Conservation (phyloP, 768 basidiomycete species). For the Scleroderma bovista region DNA sequence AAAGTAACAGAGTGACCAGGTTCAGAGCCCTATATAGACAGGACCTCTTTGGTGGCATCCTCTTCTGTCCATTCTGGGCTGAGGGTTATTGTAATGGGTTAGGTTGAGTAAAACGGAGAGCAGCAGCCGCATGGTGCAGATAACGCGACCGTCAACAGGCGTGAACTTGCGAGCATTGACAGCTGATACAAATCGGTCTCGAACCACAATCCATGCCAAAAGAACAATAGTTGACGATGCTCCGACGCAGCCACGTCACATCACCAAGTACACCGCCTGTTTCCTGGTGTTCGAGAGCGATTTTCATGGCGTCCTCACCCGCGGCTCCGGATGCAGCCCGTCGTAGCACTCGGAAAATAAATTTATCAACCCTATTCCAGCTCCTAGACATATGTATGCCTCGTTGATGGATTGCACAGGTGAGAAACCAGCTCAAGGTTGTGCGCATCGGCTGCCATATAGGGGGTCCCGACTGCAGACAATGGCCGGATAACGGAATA, state of each 20-base stretch:
- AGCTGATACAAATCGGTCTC: constrained; percentile 1
- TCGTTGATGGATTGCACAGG: too few relatives aligned
- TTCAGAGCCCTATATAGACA: too few relatives aligned
- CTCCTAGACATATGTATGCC: too few relatives aligned
- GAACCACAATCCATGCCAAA: not conserved
- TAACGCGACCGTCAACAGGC: constrained; percentile 59
- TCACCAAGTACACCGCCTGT: constrained; percentile 79
- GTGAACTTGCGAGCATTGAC: constrained; percentile 83
- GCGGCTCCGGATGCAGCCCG: constrained; percentile 54
- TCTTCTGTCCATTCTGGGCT: constrained; percentile 3
- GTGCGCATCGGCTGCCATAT: too few relatives aligned
- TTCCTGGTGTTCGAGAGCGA: constrained; percentile 28
- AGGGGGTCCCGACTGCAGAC: too few relatives aligned
- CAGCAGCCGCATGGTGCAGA: constrained; percentile 61
- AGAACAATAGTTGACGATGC: constrained; percentile 55
- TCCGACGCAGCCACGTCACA: constrained; percentile 74
- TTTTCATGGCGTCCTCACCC: constrained; percentile 36
- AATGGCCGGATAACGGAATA: too few relatives aligned
- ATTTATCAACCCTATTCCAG: too few relatives aligned
- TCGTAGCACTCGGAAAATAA: constrained; percentile 53
- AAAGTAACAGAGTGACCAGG: constrained; percentile 12
- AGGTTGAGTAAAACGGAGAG: constrained; percentile 20
- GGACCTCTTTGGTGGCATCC: constrained; percentile 20
- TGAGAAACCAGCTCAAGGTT: too few relatives aligned
- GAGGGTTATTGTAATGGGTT: constrained; percentile 5